Evolutionary conservation across 1,284 basidiomycete species (phyloP).

Genomic region (Melanopsichium pennsylvanicum): DNA sequence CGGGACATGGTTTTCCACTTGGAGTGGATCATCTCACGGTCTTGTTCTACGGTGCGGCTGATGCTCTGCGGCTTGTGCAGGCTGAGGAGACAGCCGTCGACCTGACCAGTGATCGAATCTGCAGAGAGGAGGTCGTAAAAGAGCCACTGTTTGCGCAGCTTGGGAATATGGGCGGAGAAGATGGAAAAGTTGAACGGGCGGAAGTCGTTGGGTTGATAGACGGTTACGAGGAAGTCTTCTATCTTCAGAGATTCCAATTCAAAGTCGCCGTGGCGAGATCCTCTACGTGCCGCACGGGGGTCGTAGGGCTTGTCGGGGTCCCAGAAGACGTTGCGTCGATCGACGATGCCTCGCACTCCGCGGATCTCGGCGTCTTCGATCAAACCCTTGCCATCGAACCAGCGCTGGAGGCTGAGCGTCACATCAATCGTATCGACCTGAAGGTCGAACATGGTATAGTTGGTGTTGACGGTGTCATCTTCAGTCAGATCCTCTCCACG

Average conservation of each 20-base stretch:
- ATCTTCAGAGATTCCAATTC: constrained; percentile 87
- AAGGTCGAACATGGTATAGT: constrained; percentile 65
- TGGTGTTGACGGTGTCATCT: constrained; percentile 55
- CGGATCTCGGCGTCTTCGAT: constrained; percentile 88
- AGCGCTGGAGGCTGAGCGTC: constrained; percentile 87
- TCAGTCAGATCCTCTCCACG: constrained; percentile 47
- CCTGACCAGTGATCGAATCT: constrained; percentile 93
- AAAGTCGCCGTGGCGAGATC: constrained; percentile 82
- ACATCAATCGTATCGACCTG: constrained; percentile 87
- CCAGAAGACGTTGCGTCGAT: constrained; percentile 87
- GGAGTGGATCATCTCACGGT: constrained; percentile 61
- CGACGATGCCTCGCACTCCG: constrained; percentile 91
- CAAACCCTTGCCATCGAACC: constrained; percentile 95
- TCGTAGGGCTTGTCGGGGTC: constrained; percentile 80
- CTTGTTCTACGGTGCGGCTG: constrained; percentile 82
- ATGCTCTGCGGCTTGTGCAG: constrained; percentile 96
- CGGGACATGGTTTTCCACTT: constrained; percentile 93
- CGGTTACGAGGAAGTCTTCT: constrained; percentile 91
- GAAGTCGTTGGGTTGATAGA: constrained; percentile 92
- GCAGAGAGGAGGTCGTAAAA: constrained; percentile 85
- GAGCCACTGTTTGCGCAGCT: constrained; percentile 89
- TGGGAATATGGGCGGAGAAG: constrained; percentile 87
- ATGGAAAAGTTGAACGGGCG: constrained; percentile 89
- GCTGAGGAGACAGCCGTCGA: constrained; percentile 97
- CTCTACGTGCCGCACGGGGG: constrained; percentile 81